Conservation (phyloP, 495 filamentous ascomycete species). For the Podospora didyma region DNA sequence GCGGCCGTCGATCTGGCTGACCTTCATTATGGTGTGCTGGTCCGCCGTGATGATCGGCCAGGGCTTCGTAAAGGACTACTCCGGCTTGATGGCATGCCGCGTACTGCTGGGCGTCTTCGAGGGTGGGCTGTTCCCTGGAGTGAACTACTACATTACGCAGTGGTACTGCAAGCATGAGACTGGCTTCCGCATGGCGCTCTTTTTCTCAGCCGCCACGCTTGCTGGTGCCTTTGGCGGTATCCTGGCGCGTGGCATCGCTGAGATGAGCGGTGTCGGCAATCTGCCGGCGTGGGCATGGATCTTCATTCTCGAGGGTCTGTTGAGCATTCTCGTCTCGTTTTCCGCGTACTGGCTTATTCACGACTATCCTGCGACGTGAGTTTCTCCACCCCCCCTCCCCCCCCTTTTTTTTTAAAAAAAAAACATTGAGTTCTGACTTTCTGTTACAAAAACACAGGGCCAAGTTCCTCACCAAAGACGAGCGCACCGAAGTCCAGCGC, state of each 20-base stretch:
- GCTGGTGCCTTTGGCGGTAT: slow-evolving; percentile 67
- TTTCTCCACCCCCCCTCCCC: background rate
- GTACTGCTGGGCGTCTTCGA: slow-evolving; percentile 62
- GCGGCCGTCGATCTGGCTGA: slow-evolving; percentile 53
- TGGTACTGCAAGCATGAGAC: slow-evolving; percentile 56
- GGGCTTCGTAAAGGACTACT: slow-evolving; percentile 52
- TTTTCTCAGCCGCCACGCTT: slow-evolving; percentile 56
- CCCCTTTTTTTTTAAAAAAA: too few relatives aligned
- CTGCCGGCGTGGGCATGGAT: slow-evolving; percentile 64
- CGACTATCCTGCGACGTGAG: slow-evolving; percentile 54
- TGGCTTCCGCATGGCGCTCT: slow-evolving; percentile 46
- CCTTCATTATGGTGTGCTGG: slow-evolving; percentile 48
- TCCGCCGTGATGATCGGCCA: slow-evolving; percentile 54
- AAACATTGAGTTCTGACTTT: background rate
- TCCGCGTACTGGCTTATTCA: slow-evolving; percentile 50
- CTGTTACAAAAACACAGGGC: slow-evolving; percentile 28
- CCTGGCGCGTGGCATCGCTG: slow-evolving; percentile 57
- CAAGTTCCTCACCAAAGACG: slow-evolving; percentile 46
- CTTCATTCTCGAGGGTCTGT: slow-evolving; percentile 60
- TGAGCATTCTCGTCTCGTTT: slow-evolving; percentile 42
- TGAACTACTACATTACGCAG: slow-evolving; percentile 73
- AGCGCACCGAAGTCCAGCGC: slow-evolving; percentile 45
- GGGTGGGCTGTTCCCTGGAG: slow-evolving; percentile 60
- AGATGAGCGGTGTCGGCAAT: slow-evolving; percentile 47
- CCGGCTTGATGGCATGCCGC: slow-evolving; percentile 54